Evolutionary conservation across 139 green algal genomes (phyloP).

Genomic region (Chlamydomonas schloesseri): DNA sequence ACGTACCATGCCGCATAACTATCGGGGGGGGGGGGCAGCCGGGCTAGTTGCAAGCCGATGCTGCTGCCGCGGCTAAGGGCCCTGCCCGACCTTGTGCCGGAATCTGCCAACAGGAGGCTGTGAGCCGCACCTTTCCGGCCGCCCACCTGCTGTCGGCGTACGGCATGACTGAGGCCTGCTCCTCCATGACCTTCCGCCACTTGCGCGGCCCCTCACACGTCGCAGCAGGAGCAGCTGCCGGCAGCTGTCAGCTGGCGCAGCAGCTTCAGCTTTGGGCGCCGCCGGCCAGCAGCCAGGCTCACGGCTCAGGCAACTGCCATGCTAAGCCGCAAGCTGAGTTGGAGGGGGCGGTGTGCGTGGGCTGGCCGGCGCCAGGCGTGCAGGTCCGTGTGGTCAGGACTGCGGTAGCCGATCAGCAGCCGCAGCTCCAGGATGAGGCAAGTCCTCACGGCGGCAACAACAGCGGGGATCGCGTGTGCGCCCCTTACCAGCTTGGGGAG

Average conservation of each 20-base stretch:
- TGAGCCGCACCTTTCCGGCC: constrained; percentile 61
- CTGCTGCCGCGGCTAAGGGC: too few species aligned
- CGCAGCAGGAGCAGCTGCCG: neutral
- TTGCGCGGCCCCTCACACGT: constrained; percentile 24
- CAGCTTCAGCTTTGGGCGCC: neutral
- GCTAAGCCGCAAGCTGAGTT: too few species aligned
- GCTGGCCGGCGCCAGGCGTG: constrained; percentile 46
- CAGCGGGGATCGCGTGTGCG: neutral
- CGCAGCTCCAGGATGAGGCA: neutral
- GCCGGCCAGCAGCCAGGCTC: too few species aligned
- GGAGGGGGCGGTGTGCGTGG: constrained; percentile 37
- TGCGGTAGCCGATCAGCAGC: neutral
- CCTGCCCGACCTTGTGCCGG: too few species aligned
- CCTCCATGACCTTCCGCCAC: constrained; percentile 84
- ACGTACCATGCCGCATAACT: too few species aligned
- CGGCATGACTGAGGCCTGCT: constrained; percentile 90
- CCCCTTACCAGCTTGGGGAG: constrained; percentile 57
- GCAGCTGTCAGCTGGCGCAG: neutral
- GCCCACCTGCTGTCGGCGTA: constrained; percentile 82
- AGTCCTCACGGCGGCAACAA: too few species aligned
- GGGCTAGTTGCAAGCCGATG: too few species aligned
- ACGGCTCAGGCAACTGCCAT: too few species aligned
- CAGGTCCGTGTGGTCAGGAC: neutral
- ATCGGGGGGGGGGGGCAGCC: too few species aligned
- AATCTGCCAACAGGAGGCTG: constrained; percentile 4